Conservation (phyloP, 2,329 filamentous ascomycete genomes). For the Pseudocercospora pini-densiflorae region DNA sequence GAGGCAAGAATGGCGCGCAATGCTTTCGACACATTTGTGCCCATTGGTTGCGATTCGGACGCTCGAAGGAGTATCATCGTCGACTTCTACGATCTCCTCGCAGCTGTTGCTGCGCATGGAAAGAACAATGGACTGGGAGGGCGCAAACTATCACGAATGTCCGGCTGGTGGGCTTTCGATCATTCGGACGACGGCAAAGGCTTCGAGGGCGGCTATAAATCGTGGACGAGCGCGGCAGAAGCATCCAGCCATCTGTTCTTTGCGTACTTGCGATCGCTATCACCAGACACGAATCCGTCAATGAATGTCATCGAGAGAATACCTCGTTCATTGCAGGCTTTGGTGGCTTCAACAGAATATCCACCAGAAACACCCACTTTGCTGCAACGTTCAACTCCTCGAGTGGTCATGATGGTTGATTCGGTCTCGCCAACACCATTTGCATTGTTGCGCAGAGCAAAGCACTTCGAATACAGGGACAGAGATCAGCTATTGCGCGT, state of each 20-base stretch:
- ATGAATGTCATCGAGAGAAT: constrained; percentile 81
- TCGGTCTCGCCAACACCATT: constrained; percentile 94
- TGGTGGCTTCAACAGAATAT: constrained; percentile 92
- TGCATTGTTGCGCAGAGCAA: constrained; percentile 83
- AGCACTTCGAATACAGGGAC: constrained; percentile 93
- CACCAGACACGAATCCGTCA: constrained; percentile 73
- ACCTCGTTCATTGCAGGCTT: constrained; percentile 86
- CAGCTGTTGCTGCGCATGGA: constrained; percentile 88
- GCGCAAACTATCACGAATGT: constrained; percentile 90
- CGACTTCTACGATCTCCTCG: constrained; percentile 92
- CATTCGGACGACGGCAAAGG: constrained; percentile 84
- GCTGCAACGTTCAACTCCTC: constrained; percentile 79
- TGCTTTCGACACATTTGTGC: constrained; percentile 95
- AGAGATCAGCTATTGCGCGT: constrained; percentile 82
- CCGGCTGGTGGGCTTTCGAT: constrained; percentile 99
- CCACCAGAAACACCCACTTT: constrained; percentile 79
- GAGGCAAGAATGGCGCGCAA: constrained; percentile 91
- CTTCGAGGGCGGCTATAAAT: constrained; percentile 92
- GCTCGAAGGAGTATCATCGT: constrained; percentile 88
- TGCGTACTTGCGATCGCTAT: constrained; percentile 87
- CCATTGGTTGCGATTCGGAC: constrained; percentile 86
- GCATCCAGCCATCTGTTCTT: constrained; percentile 98
- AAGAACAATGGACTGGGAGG: constrained; percentile 93
- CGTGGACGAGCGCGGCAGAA: constrained; percentile 89
- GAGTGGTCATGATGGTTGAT: constrained; percentile 96